phyloP scores from a whole-genome alignment of 306 rosid genomes.

The Trifolium dubium region DNA sequence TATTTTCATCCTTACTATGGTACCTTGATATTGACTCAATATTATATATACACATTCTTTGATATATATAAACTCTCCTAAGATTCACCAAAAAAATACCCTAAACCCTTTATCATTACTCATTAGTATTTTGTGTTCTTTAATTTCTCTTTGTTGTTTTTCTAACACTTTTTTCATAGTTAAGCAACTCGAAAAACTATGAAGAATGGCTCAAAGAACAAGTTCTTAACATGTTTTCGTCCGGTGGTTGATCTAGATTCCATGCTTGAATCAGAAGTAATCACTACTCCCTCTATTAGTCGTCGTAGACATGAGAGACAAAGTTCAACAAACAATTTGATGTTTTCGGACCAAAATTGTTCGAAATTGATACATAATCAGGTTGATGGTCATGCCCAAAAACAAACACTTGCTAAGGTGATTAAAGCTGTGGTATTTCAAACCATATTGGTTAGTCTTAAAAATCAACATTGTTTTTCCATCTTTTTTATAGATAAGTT shows the following conservation, averaged over 20 bases:
- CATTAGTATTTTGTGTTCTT: not conserved
- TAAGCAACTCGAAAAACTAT: constrained; percentile 24
- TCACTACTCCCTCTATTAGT: constrained; percentile 27
- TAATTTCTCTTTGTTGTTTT: no score
- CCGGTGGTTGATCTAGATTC: constrained; percentile 60
- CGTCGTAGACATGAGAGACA: constrained; percentile 16
- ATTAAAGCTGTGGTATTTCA: constrained; percentile 58
- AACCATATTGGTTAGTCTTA: constrained; percentile 55
- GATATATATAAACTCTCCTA: not conserved
- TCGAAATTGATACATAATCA: constrained; percentile 20
- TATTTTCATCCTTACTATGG: constrained; percentile 14
- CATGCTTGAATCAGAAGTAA: constrained; percentile 41
- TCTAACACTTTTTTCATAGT: not conserved
- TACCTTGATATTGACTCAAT: constrained; percentile 18
- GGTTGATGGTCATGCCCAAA: constrained; percentile 38
- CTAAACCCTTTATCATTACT: not conserved
- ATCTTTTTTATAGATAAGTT: not conserved
- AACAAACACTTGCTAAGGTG: constrained; percentile 48
- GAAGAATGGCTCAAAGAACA: constrained; percentile 65
- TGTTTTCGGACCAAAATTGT: constrained; percentile 25
- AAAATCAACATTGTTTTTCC: not conserved
- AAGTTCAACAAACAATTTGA: not conserved
- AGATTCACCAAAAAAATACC: no score
- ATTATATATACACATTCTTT: not conserved
- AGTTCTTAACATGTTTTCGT: constrained; percentile 72